Evolutionary conservation across 106 monocot genomes (phyloP), one percentile per base, ranked within the genome.

Genomic region (Dendrobium chrysotoxum): DNA sequence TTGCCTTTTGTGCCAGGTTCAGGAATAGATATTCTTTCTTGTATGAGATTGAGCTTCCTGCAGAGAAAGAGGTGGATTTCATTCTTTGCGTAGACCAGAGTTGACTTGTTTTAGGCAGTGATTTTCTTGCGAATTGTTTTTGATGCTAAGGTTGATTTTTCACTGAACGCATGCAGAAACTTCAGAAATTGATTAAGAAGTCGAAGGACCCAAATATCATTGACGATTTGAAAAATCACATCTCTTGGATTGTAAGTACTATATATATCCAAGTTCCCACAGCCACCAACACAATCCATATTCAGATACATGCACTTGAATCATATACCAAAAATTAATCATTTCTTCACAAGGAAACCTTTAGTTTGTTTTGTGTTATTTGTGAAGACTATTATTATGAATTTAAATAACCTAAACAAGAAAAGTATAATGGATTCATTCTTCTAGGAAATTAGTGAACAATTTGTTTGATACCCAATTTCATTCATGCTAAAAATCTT

Each of bases 161-260:
- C 10, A 10, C 25, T 57, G n/a, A 66, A 72, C 67, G 15, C 53
- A 30, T 75, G 46, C 87, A 95, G 95, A 95, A 85, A 79, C 95
- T 95, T 67, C 84, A 88, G 61, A 88, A 89, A 79, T 68, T 91
- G 80, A 78, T 92, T 80, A 86, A 85, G 88, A 91, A 86, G 85
- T 83, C 91, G 21, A 92, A 88, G 78, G 90, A 95, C 28, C 80
- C 84, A 46, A 84, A 85, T 87, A 85, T 72, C 28, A 78, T 83
- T 26, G 79, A 85, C 58, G 90, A 95, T 64, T 73, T 92, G 73
- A 92, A 89, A 80, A 86, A 80, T 25, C 90, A 89, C 42, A 79
- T 95, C 81, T 79, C 86, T 54, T 92, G 95, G 92, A 95, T 95
- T 83, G 95, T 95, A 88, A 89, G 92, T 92, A 75, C n/a, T n/a